Evolutionary conservation across 1,284 basidiomycete species (phyloP).

Genomic region (Trichosporon sp.): DNA sequence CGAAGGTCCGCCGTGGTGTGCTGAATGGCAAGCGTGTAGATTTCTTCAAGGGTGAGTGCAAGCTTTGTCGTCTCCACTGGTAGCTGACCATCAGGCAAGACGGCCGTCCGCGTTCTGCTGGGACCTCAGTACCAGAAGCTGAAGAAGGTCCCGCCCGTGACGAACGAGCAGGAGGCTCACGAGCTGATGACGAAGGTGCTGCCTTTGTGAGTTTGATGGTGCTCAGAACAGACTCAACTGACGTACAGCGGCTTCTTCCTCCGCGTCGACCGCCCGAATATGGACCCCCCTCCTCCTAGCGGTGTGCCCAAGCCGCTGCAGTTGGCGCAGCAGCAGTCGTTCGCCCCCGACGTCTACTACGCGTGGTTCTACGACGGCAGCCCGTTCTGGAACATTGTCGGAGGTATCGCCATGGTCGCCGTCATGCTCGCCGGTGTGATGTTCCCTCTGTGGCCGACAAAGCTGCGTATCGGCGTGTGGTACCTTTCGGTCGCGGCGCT

Average conservation of each 20-base stretch:
- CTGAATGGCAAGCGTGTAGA: slow-evolving; percentile 92
- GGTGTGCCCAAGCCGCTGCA: slow-evolving; percentile 72
- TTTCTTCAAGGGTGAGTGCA: slow-evolving; percentile 85
- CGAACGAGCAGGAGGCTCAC: slow-evolving; percentile 70
- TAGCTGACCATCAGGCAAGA: slow-evolving; percentile 60
- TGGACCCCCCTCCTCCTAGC: slow-evolving; percentile 54
- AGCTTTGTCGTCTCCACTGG: too few relatives aligned
- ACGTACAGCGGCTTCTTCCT: slow-evolving; percentile 68
- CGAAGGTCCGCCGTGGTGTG: slow-evolving; percentile 83
- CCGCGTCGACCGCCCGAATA: slow-evolving; percentile 66
- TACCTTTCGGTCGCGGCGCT: slow-evolving; percentile 86
- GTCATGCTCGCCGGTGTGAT: slow-evolving; percentile 95
- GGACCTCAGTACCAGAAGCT: slow-evolving; percentile 86
- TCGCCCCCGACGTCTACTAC: slow-evolving; percentile 69
- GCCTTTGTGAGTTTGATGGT: slow-evolving; percentile 49
- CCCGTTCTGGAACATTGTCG: slow-evolving; percentile 88
- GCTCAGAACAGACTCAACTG: background rate
- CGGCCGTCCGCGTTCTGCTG: slow-evolving; percentile 82
- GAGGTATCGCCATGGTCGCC: slow-evolving; percentile 83
- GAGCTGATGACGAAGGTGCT: slow-evolving; percentile 66
- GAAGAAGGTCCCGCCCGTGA: slow-evolving; percentile 73
- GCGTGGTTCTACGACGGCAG: slow-evolving; percentile 97
- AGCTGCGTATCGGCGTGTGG: slow-evolving; percentile 92
- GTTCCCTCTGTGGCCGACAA: slow-evolving; percentile 97
- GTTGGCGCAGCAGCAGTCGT: slow-evolving; percentile 73